These are phyloP conservation scores for Areca catechu DNA, from an alignment of 176 grass and related monocot genomes.

Conservation along the genomic window DNA sequence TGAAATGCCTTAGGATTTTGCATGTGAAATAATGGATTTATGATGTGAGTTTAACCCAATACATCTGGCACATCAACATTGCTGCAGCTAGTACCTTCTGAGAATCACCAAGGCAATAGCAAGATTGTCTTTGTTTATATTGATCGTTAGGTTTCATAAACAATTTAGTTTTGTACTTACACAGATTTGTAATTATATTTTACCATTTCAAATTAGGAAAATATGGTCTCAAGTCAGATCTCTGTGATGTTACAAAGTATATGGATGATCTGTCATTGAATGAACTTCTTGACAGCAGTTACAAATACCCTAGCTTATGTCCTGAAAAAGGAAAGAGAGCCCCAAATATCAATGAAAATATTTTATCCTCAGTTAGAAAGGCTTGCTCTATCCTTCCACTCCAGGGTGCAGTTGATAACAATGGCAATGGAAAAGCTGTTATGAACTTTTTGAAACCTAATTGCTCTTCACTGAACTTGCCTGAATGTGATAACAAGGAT, in stretches of 20 bases:
- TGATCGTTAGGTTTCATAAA: no score
- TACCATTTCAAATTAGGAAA: constrained; percentile 31
- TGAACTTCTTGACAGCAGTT: constrained; percentile 66
- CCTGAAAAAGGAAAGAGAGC: constrained; percentile 70
- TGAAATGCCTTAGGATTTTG: no score
- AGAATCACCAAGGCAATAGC: no score
- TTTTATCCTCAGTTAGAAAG: constrained; percentile 58
- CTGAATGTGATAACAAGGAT: constrained; percentile 38
- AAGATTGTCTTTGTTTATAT: no score
- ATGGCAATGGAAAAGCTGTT: constrained; percentile 32
- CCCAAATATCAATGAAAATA: constrained; percentile 46
- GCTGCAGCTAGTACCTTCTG: no score
- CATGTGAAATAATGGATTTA: no score
- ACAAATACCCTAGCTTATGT: constrained; percentile 57
- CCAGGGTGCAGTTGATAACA: constrained; percentile 21
- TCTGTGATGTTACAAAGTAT: constrained; percentile 68
- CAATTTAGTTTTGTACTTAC: no score
- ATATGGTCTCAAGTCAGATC: constrained; percentile 72
- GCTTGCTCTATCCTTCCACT: constrained; percentile 61
- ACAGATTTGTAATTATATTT: no score
- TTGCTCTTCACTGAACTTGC: constrained; percentile 28
- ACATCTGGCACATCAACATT: no score
- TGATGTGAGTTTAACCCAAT: no score
- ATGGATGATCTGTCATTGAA: constrained; percentile 55
- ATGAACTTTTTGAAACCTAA: constrained; percentile 38